phyloP scores from a whole-genome alignment of 768 basidiomycete species.

The Pleurotus giganteus region DNA sequence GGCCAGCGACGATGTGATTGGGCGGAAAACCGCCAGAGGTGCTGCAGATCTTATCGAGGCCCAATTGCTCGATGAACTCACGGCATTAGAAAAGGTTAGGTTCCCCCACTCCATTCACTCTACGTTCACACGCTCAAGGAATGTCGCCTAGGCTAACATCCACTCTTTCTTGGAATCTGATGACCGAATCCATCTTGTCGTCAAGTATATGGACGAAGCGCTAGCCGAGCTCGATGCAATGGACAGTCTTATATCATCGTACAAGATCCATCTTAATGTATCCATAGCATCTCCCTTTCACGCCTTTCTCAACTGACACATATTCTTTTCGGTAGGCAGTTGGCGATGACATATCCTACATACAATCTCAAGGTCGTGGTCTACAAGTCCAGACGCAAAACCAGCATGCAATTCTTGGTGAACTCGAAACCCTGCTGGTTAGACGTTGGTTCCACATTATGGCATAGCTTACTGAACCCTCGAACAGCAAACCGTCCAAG shows the following conservation, averaged over 20 bases:
- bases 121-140: slow-evolving; percentile 8
- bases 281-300: slow-evolving; percentile 1
- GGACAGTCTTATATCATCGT: slow-evolving; percentile 86
- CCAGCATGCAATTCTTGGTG: slow-evolving; percentile 78
- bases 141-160: slow-evolving; percentile 75
- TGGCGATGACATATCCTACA: slow-evolving; percentile 90
- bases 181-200: slow-evolving; percentile 80
- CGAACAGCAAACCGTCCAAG: slow-evolving; percentile 87
- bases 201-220: slow-evolving; percentile 89
- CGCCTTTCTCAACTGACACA: not conserved
- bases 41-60: slow-evolving; percentile 93
- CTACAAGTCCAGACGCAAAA: slow-evolving; percentile 98
- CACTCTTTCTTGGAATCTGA: slow-evolving; percentile 97
- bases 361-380: slow-evolving; percentile 95
- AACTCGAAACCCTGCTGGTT: slow-evolving; percentile 87
- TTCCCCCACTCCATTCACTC: not conserved
- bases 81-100: slow-evolving; percentile 88
- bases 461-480: slow-evolving; percentile 1
- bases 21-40: slow-evolving; percentile 60
- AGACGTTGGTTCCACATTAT: slow-evolving; percentile 15
- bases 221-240: slow-evolving; percentile 85
- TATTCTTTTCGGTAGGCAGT: slow-evolving; percentile 61
- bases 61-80: slow-evolving; percentile 82
- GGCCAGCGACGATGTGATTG: slow-evolving; percentile 79
- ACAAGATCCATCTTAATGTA: slow-evolving; percentile 96